These are phyloP conservation scores for Quercus wislizeni DNA, from an alignment of 306 rosid genomes.

Conservation along the genomic window DNA sequence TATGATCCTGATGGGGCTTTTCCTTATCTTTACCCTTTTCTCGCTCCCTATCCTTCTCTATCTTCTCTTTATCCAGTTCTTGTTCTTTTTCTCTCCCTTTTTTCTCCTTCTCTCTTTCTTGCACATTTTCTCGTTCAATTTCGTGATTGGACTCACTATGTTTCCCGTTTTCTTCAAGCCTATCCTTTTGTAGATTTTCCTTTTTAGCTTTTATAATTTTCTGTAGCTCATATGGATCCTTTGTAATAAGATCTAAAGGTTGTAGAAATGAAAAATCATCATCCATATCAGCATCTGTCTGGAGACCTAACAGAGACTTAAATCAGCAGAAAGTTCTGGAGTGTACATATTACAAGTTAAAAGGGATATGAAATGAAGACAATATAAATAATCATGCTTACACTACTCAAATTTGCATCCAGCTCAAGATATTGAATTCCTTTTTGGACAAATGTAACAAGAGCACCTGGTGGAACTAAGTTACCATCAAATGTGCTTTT, in stretches of 20 bases:
- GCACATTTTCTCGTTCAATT: constrained; percentile 17
- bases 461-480: constrained; percentile 67
- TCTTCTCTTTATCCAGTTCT: constrained; percentile 20
- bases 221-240: constrained; percentile 50
- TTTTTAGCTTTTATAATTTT: constrained; percentile 47
- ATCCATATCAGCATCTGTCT: constrained; percentile 61
- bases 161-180: constrained; percentile 31
- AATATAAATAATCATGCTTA: constrained; percentile 29
- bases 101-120: constrained; percentile 36
- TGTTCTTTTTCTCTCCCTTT: constrained; percentile 36
- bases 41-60: constrained; percentile 25
- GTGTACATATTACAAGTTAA: neutral
- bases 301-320: constrained; percentile 38
- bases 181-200: constrained; percentile 43
- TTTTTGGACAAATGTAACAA: constrained; percentile 56
- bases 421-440: constrained; percentile 69
- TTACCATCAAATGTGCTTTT: constrained; percentile 44
- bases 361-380: neutral
- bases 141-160: constrained; percentile 34
- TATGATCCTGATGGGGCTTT: constrained; percentile 20
- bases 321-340: constrained; percentile 31
- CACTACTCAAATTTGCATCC: constrained; percentile 60
- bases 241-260: constrained; percentile 69
- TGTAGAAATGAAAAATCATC: constrained; percentile 63
- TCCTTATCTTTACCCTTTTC: constrained; percentile 35